Base-by-base conservation (phyloP, 768 basidiomycete genomes). In the Mycena venus region DNA sequence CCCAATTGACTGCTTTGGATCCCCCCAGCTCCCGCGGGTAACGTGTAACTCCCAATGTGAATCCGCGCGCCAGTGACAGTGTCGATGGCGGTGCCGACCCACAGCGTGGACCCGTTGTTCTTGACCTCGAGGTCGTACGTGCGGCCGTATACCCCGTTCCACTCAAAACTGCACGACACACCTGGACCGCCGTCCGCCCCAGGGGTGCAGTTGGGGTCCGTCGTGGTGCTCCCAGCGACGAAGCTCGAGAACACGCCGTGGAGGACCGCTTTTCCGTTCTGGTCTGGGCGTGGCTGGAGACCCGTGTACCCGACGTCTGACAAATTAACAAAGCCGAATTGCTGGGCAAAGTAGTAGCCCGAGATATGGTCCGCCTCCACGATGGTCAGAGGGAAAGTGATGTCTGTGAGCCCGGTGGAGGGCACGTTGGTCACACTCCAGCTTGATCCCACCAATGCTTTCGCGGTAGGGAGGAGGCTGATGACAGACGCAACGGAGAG, bases 141-240 rank as follows among this genome's bases (percentile, higher is more conserved):
- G 55, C 68, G 72, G 47, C 25, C 31, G 47, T 74, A 74, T 12
- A 40, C 60, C 19, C 67, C 72, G 32, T 31, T 49, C 67, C 67
- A 75, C 36, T 75, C 69, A 23, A 75, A 12, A 49, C 51, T 49
- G 70, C 74, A 75, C 10, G 70, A 71, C 15, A 75, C 70, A 25
- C 74, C 74, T 4, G 74, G 47, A n/a, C 74, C 74, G 36, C 74
- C 68, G 61, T 75, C 74, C 8, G 74, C 74, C 38, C 74, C 74
- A 34, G 36, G 3, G 63, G 19, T 0, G 56, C 74, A 75, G 64
- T 75, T 75, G 19, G 14, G 4, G 40, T 75, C 63, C 34, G 32
- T 49, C 12, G 70, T 71, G 42, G 42, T 44, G 42, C 42, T 44
- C 17, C 42, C 42, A 44, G 42, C 49, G 49, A 51, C 49, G 49